Conservation (phyloP, 164 flowering plant species). For the Sedum album region DNA sequence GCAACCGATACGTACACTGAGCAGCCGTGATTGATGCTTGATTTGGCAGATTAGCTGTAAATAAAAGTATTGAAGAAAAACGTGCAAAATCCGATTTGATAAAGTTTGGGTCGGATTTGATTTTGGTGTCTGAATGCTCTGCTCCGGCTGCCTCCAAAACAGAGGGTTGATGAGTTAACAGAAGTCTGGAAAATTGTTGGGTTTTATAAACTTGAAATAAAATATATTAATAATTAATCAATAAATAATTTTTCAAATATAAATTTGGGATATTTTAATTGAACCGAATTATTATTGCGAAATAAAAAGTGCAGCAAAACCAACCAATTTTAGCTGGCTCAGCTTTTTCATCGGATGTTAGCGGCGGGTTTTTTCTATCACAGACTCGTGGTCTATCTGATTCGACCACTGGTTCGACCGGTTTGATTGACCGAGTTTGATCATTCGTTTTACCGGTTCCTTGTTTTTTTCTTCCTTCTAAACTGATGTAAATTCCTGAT, state of each 20-base stretch:
- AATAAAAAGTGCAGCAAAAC: slow-evolving; percentile 3
- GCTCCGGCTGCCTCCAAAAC: background rate
- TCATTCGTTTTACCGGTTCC: background rate
- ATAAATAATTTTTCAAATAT: background rate
- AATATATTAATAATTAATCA: background rate
- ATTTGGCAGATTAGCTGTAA: background rate
- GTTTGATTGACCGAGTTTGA: background rate
- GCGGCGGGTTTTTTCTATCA: background rate
- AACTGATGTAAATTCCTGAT: background rate
- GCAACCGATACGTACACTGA: background rate
- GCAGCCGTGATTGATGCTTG: background rate
- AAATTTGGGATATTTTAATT: background rate
- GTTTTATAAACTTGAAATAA: background rate
- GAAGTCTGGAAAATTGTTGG: background rate
- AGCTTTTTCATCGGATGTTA: background rate
- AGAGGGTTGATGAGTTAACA: background rate
- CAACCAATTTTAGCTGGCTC: background rate
- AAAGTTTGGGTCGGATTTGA: background rate
- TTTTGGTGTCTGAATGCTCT: background rate
- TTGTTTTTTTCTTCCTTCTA: no score
- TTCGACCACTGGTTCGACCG: background rate
- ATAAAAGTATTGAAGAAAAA: background rate
- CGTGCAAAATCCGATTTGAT: background rate
- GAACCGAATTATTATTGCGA: background rate
- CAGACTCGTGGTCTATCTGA: background rate